Base-by-base conservation (phyloP, 2,329 filamentous ascomycete genomes). In the Helotiales sp. region DNA sequence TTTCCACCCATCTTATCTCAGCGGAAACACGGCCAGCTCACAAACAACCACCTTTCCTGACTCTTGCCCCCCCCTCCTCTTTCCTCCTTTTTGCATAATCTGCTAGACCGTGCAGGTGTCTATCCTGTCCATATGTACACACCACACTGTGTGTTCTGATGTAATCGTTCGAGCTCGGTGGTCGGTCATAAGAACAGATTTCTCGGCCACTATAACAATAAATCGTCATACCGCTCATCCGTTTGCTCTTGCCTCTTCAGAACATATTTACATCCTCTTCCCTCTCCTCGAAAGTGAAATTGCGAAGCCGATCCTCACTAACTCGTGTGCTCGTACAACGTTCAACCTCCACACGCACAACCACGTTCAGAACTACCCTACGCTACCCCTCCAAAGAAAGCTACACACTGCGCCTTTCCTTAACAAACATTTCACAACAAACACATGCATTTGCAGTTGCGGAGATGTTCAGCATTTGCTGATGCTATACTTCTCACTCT, bases 401-500 rank as follows among this genome's bases (percentile, higher is more conserved):
- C 30, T 34, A 54, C 15, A 30, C 30, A 28, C 49, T 30, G 49
- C 17, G 8, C 30, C 15, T 22, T 22, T 8, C 28, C 10, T 55
- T 55, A 55, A 30, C 52, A n/a, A 34, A 55, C 17, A 20, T 20
- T 54, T 32, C 30, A 55, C 30, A 55, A 32, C 52, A 52, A 63
- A 67, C 47, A 40, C 49, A 73, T 73, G 72, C 66, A 63, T 65
- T n/a, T 26, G 22, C 26, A 32, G 34, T 61, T 55, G 43, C 45
- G 22, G 11, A 66, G 54, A 28, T 47, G 28, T 60, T 40, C 58
- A 22, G 34, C 52, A 40, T 63, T 70, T 30, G 55, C 65, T 34
- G 63, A 50, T 61, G 64, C 49, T 26, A n/a, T 69, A 11, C 67
- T 73, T 59, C 64, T 72, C 34, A 68, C 67, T 52, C 58, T 73